Conservation (phyloP, 2,329 filamentous ascomycete genomes). For the Xylaria digitata region DNA sequence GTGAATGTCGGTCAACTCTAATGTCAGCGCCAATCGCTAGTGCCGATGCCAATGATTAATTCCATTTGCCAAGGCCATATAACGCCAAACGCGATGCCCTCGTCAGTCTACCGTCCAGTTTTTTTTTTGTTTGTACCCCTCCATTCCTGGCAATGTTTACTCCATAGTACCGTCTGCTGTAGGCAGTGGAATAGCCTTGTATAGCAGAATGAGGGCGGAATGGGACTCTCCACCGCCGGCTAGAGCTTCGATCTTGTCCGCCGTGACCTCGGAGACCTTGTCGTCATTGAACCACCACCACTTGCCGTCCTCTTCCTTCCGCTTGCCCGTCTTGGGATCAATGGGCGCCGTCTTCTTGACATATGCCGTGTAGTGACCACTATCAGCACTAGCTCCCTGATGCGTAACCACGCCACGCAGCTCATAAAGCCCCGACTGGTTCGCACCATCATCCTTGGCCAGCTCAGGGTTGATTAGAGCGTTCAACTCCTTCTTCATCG, state of each 20-base stretch:
- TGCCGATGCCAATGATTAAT: slow-evolving; percentile 14
- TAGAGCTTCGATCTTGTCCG: slow-evolving; percentile 90
- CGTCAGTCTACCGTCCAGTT: neutral
- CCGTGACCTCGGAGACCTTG: slow-evolving; percentile 90
- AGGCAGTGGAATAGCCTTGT: slow-evolving; percentile 78
- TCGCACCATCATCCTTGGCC: slow-evolving; percentile 81
- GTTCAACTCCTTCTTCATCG: slow-evolving; percentile 88
- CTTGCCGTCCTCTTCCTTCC: slow-evolving; percentile 85
- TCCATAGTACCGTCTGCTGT: slow-evolving; percentile 60
- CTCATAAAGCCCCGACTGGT: slow-evolving; percentile 95
- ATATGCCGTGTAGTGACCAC: slow-evolving; percentile 97
- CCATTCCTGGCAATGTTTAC: slow-evolving; percentile 36
- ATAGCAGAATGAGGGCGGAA: slow-evolving; percentile 83
- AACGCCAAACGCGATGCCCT: slow-evolving; percentile 43
- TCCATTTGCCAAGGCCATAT: slow-evolving; percentile 20
- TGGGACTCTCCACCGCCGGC: slow-evolving; percentile 90
- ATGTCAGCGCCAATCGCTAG: slow-evolving; percentile 38
- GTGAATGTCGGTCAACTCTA: slow-evolving; percentile 32
- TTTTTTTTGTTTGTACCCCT: neutral
- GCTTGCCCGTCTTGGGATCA: slow-evolving; percentile 80
- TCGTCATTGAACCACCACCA: slow-evolving; percentile 99
- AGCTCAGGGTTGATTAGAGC: slow-evolving; percentile 80
- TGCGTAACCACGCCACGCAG: slow-evolving; percentile 94
- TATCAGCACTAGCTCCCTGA: slow-evolving; percentile 95
- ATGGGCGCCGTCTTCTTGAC: slow-evolving; percentile 87